Evolutionary conservation across 2,329 filamentous ascomycete genomes (phyloP), one percentile per base, ranked within the genome.

Genomic region (Plectosphaerella plurivora): DNA sequence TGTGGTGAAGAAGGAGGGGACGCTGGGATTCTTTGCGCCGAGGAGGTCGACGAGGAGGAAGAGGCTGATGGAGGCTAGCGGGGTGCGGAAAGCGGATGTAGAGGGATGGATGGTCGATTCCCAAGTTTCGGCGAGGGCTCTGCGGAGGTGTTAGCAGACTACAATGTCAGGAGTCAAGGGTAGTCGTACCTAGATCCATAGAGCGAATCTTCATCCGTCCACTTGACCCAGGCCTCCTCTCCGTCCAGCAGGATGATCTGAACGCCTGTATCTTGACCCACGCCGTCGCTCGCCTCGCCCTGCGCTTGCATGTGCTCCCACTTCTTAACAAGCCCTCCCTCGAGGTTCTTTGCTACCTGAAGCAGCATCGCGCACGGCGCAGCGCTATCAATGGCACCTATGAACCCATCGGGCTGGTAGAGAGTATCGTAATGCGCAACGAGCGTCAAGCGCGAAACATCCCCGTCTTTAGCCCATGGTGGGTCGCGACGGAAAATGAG

Each of bases 391-490:
- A 84, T 95, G 1, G 93, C 94, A 1, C 94, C 94, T 53, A 99
- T 88, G 67, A 99, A 99, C 1, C 91, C 93, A 55, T 85, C 73
- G 0, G 92, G 93, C 24, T 76, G 76, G 53, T 88, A 78, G 70
- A 96, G 88, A 65, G 86, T 92, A 63, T 99, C 94, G 67, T 96
- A 97, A 67, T 99, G 94, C 41, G 94, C 94, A 7, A 93, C 94
- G 51, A 99, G 78, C 14, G 91, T 93, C 64, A 97, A 73, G 47
- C 91, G 77, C 42, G 87, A 86, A 3, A 94, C 85, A 59, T 97
- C 86, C 1, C 92, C 93, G 0, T 73, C 68, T 6, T 77, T 72
- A 1, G 86, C 76, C 83, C 90, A 94, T 2, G 94, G 94, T 49
- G 94, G 94, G 68, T 97, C 93, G 51, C 92, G 83, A 36, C 84